Evolutionary conservation across 805 yeast species (phyloP).

Genomic region (Blastobotrys muscicola): DNA sequence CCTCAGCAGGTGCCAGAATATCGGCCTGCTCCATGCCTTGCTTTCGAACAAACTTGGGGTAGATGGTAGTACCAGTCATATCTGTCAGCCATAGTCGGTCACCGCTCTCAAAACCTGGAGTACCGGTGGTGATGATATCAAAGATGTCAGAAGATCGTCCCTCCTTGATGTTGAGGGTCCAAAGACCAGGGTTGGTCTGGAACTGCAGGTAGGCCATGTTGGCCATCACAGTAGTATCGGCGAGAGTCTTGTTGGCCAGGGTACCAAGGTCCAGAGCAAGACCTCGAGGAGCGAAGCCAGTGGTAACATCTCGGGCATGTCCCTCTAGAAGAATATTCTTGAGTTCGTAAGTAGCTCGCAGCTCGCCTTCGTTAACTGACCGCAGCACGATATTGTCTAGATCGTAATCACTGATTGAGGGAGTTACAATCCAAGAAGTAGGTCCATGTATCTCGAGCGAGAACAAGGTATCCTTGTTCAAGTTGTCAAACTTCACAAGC

Average conservation of each 20-base stretch:
- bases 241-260: conserved; percentile 17
- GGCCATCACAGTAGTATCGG: conserved; percentile 66
- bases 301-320: conserved; percentile 40
- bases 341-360: conserved; percentile 42
- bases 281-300: conserved; percentile 41
- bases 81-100: conserved; percentile 27
- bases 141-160: conserved; percentile 37
- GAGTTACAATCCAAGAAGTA: conserved; percentile 54
- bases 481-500: conserved; percentile 31
- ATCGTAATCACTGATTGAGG: conserved; percentile 45
- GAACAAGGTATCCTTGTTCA: conserved; percentile 47
- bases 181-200: conserved; percentile 60
- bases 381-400: conserved; percentile 51
- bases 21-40: conserved; percentile 30
- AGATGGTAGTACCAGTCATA: conserved; percentile 38
- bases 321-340: conserved; percentile 61
- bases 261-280: conserved; percentile 36
- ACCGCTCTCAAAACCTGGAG: conserved; percentile 3
- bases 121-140: conserved; percentile 18
- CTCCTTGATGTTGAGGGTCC: conserved; percentile 42
- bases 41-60: conserved; percentile 38
- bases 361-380: conserved; percentile 24
- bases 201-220: conserved; percentile 80
- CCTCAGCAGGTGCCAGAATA: conserved; percentile 11
- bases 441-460: conserved; percentile 53